These are phyloP conservation scores for Aspergillus jensenii DNA, from an alignment of 2,329 filamentous ascomycete genomes.

Conservation along the genomic window DNA sequence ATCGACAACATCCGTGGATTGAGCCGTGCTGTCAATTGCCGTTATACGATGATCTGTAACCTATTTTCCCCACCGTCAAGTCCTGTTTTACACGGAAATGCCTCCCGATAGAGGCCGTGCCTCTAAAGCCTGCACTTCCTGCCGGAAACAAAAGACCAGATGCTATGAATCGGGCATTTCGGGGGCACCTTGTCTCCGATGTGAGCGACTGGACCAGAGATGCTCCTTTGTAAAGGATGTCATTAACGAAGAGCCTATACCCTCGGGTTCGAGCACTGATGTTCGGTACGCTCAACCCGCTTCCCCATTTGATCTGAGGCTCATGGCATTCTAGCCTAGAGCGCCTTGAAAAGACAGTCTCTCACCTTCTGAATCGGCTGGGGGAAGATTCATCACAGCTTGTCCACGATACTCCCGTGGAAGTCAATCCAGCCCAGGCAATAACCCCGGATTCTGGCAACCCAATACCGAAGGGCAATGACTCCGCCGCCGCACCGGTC, in stretches of 20 bases:
- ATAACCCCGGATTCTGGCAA: background rate
- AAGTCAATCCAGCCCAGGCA: background rate
- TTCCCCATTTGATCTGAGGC: background rate
- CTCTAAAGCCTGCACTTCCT: constrained; percentile 7
- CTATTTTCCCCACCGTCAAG: background rate
- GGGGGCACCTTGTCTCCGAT: constrained; percentile 3
- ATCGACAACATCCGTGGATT: no score
- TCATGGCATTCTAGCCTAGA: background rate
- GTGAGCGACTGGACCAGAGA: constrained; percentile 1
- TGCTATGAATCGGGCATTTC: constrained; percentile 3
- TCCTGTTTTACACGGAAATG: background rate
- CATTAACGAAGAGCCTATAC: background rate
- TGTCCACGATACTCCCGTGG: background rate
- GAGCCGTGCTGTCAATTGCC: no score
- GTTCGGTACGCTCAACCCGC: background rate
- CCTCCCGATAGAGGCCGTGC: constrained; percentile 8
- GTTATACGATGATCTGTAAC: no score
- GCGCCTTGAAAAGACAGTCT: constrained; percentile 3
- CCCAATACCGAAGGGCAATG: background rate
- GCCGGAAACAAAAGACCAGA: constrained; percentile 8
- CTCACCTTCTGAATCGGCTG: constrained; percentile 2
- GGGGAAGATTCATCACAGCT: constrained; percentile 3
- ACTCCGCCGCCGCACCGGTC: constrained; percentile 2
- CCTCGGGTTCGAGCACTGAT: background rate
- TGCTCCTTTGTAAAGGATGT: constrained; percentile 1